Base-by-base conservation (phyloP, 805 yeast genomes). In the Blastobotrys chiropterorum region DNA sequence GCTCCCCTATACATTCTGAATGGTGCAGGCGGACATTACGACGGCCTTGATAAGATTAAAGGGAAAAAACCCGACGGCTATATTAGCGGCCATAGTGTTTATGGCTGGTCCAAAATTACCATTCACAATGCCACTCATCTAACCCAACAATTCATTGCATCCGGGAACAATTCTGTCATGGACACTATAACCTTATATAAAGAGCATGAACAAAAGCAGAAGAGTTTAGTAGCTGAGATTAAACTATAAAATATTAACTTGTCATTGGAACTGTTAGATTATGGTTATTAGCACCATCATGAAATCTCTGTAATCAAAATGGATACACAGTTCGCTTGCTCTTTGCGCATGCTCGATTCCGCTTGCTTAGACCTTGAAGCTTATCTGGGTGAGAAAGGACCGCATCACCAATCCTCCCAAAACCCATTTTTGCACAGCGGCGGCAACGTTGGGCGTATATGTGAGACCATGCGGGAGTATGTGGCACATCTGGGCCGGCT, bases 1-100 rank as follows among this genome's bases (percentile, higher is more conserved):
- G 58, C 65, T 11, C 68, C 68, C 13, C 58, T 61, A 64, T 64
- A 65, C 53, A 63, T 65, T 53, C 49, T 60, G 16, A 64, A 62
- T 50, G 68, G 68, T 16, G 57, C 63, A 16, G 68, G 59, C 14
- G 68, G 68, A 7, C 64, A 62, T 48, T 63, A 60, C 50, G 64
- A 64, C 45, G 68, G 68, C 3, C 53, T 61, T 5, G 59, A 61
- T 38, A 48, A 48, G 38, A 42, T 42, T 17, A 17, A 42, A 6
- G n/a, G 8, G 3, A 14, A 42, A 3, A 20, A 16, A 7, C 47
- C 47, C 6, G 19, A 21, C 17, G 47, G 38, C 8, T n/a, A 17
- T 11, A n/a, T 14, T 5, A 26, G 14, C 6, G 21, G 21, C 26
- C 16, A 21, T 6, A 17, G 13, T 15, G 20, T 16, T 4, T 62